phyloP scores from a whole-genome alignment of 768 basidiomycete genomes.

The Mycena kentingensis region DNA sequence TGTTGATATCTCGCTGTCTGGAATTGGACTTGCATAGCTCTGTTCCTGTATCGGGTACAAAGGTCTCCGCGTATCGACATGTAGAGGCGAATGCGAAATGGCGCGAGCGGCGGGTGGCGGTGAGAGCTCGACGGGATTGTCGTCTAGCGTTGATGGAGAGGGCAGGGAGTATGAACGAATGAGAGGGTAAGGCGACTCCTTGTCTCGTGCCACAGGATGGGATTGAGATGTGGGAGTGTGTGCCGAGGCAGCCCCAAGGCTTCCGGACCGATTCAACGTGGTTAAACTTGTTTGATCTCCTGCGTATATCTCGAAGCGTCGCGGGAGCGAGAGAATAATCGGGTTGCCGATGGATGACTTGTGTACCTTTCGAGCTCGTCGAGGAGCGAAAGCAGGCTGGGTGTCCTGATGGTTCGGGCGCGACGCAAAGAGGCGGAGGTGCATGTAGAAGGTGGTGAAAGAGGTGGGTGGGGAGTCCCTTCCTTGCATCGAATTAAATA shows the following conservation, averaged over 20 bases:
- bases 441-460: background rate
- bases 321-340: conserved; percentile 15
- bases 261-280: background rate
- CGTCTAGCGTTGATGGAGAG: background rate
- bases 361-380: conserved; percentile 9
- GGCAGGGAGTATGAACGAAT: conserved; percentile 22
- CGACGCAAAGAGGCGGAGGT: conserved; percentile 1
- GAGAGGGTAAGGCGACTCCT: conserved; percentile 13
- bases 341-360: conserved; percentile 17
- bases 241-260: background rate
- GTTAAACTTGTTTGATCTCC: background rate
- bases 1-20: conserved; percentile 13
- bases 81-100: conserved; percentile 15
- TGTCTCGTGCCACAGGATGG: background rate
- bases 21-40: conserved; percentile 4
- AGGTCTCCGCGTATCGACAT: conserved; percentile 12
- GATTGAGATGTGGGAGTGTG: background rate
- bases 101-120: conserved; percentile 8
- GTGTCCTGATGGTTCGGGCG: background rate
- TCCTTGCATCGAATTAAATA: conserved; percentile 1
- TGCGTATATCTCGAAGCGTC: conserved; percentile 21
- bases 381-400: background rate
- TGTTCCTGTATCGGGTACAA: conserved; percentile 21
- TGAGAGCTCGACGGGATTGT: background rate
- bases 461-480: background rate